These are phyloP conservation scores for Epichloe uncinata DNA, from an alignment of 2,329 filamentous ascomycete species.

Conservation along the genomic window DNA sequence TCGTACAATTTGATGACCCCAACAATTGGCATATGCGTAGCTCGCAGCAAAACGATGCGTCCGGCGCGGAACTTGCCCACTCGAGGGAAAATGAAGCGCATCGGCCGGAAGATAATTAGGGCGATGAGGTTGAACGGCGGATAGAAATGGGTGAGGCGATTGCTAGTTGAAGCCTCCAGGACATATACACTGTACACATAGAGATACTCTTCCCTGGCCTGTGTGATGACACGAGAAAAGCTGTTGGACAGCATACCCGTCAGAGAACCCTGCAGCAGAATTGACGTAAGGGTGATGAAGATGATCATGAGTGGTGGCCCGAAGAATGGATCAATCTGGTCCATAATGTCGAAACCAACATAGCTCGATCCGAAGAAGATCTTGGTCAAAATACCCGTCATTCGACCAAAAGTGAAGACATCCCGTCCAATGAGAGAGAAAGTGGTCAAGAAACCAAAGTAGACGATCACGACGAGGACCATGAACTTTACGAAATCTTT, in stretches of 20 bases:
- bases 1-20: slow-evolving; percentile 58
- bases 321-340: slow-evolving; percentile 43
- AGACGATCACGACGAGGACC: slow-evolving; percentile 68
- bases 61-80: slow-evolving; percentile 48
- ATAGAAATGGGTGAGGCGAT: slow-evolving; percentile 56
- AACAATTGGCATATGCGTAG: slow-evolving; percentile 55
- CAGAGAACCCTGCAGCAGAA: slow-evolving; percentile 64
- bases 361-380: slow-evolving; percentile 70
- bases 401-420: slow-evolving; percentile 47
- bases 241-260: slow-evolving; percentile 70
- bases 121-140: slow-evolving; percentile 64
- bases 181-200: slow-evolving; percentile 60
- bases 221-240: slow-evolving; percentile 50
- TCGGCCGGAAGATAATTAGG: slow-evolving; percentile 55
- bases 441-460: slow-evolving; percentile 79
- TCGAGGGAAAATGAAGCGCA: slow-evolving; percentile 53
- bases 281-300: slow-evolving; percentile 66
- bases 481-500: slow-evolving; percentile 83
- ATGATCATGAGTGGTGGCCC: slow-evolving; percentile 53
- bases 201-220: slow-evolving; percentile 62
- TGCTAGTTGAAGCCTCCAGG: slow-evolving; percentile 53
- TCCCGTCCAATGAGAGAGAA: slow-evolving; percentile 68
- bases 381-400: slow-evolving; percentile 66
- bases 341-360: slow-evolving; percentile 58
- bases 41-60: slow-evolving; percentile 48